phyloP scores from a whole-genome alignment of 495 filamentous ascomycete species.

The Podospora pseudoanserina region DNA sequence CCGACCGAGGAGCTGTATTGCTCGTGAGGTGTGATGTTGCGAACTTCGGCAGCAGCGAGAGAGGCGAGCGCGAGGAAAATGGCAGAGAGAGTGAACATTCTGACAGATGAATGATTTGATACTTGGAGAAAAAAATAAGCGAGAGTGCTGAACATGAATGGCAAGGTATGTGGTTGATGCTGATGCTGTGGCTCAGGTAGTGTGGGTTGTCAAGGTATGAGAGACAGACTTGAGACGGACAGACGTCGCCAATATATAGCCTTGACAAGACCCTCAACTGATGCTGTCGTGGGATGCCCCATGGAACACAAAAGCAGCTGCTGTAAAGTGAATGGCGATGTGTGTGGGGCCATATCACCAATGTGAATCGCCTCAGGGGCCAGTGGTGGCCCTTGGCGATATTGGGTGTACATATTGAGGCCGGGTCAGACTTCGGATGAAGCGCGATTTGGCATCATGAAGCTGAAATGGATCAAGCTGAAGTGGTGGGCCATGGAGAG shows the following conservation, averaged over 20 bases:
- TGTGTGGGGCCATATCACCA: neutral
- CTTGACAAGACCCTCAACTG: no score
- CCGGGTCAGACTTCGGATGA: neutral
- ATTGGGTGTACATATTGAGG: neutral
- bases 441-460: neutral
- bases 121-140: no score
- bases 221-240: no score
- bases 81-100: neutral
- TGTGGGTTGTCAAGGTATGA: no score
- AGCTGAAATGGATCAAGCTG: no score
- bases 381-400: neutral
- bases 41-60: slow-evolving; percentile 2
- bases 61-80: neutral
- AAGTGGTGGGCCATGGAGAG: neutral
- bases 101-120: neutral
- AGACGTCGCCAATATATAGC: no score
- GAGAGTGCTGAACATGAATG: no score
- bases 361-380: neutral
- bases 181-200: neutral
- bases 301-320: no score
- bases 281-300: no score
- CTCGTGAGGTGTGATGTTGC: slow-evolving; percentile 42
- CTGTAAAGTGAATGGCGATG: neutral
- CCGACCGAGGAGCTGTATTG: slow-evolving; percentile 41
- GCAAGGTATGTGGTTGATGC: neutral